Base-by-base conservation (phyloP, 2,329 filamentous ascomycete genomes). In the Epichloe hybrida region DNA sequence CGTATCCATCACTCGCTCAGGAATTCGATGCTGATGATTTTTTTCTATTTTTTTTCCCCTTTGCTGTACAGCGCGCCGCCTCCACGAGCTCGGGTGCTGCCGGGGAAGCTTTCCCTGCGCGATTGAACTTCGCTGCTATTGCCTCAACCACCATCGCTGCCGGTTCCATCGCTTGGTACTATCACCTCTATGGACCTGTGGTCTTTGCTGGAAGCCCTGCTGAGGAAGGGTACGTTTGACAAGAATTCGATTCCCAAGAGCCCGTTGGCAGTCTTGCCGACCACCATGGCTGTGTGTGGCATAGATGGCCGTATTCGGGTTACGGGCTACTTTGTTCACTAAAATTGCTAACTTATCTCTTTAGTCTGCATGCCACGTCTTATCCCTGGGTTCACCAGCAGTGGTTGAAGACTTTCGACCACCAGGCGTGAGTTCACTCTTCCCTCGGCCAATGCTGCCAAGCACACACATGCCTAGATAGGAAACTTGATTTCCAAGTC, bases 371-470 rank as follows among this genome's bases (percentile, higher is more conserved):
- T 72, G 70, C 93, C 59, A 86, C 90, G 56, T 72, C 83, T 64
- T 97, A 97, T 72, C 93, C 93, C 56, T 98, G 93, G 93, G 90
- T 93, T 64, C 93, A 98, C 73, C 67, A 82, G 67, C 84, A 93
- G 73, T 89, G 84, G 79, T 76, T 82, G 71, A 96, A 95, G 80
- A 96, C 93, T 61, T 98, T 91, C 69, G 93, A 98, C 66, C 91
- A 97, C 74, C 84, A 86, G 73, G 84, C 89, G 87, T 95, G 84
- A 84, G 88, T 46, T 48, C 6, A n/a, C 17, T 4, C 12, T 13
- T 13, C 9, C 37, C n/a, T 23, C 27, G 23, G 27, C 49, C 23
- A 48, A 34, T 41, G 46, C 21, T 36, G 37, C 11, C 15, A 27
- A 23, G 23, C 39, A 43, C 45, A 46, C 12, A 43, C 36, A 21